These are phyloP conservation scores for Cajanus cajan DNA, from an alignment of 306 rosid genomes.

Conservation along the genomic window DNA sequence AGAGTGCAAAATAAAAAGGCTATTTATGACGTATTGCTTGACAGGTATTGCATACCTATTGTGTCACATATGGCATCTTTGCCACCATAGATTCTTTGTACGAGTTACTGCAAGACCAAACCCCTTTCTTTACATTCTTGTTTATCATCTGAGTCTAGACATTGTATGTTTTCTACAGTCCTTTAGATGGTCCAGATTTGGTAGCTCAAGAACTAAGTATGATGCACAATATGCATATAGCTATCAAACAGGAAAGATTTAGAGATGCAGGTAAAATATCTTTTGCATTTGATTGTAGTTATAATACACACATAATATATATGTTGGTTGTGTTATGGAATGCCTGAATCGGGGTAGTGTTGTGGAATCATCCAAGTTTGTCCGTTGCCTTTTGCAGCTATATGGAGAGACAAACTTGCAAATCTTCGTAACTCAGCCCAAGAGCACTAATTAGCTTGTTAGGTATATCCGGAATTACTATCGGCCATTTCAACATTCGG, in stretches of 20 bases:
- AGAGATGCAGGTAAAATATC: conserved; percentile 71
- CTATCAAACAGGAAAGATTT: conserved; percentile 81
- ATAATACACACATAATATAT: background rate
- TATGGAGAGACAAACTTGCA: conserved; percentile 77
- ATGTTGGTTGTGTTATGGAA: background rate
- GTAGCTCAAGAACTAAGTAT: conserved; percentile 71
- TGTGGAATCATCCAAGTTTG: conserved; percentile 22
- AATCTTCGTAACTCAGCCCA: conserved; percentile 63
- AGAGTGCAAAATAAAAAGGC: conserved; percentile 55
- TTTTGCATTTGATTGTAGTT: background rate
- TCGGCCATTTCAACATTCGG: background rate
- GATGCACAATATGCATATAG: conserved; percentile 69
- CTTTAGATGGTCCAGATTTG: conserved; percentile 76
- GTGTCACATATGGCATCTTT: conserved; percentile 1
- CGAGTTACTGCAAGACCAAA: background rate
- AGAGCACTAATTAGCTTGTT: conserved; percentile 44
- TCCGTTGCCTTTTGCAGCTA: conserved; percentile 60
- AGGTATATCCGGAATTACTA: conserved; percentile 35
- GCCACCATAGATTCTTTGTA: background rate
- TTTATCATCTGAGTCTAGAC: conserved; percentile 24
- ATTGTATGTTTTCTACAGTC: conserved; percentile 47
- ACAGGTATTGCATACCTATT: conserved; percentile 62
- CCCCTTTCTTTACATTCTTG: background rate
- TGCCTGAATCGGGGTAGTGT: conserved; percentile 5
- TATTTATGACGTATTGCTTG: conserved; percentile 78